Conservation (phyloP, 108 stramenopile genomes). For the Schizochytrium sp. region DNA sequence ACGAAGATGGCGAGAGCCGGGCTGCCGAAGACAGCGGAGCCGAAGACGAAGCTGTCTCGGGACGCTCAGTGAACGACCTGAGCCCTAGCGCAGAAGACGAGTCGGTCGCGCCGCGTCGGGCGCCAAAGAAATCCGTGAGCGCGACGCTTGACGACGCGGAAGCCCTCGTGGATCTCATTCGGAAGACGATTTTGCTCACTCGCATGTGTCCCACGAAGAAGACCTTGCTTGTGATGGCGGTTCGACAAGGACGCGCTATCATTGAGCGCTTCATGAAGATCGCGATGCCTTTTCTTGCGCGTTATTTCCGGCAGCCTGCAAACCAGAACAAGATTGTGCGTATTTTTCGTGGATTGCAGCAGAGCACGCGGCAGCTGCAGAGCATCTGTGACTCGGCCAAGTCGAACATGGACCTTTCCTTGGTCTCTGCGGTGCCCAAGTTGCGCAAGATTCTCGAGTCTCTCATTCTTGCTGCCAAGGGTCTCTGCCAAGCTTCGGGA, state of each 20-base stretch:
- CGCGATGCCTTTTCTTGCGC: neutral
- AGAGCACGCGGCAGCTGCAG: slow-evolving; percentile 12
- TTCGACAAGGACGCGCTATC: neutral
- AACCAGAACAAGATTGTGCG: neutral
- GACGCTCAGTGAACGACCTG: neutral
- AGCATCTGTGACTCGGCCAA: slow-evolving; percentile 9
- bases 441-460: neutral
- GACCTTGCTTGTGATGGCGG: neutral
- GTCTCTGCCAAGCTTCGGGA: neutral
- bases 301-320: neutral
- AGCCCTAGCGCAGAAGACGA: neutral
- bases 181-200: neutral
- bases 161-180: neutral
- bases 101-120: neutral
- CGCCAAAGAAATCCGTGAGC: neutral
- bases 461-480: neutral
- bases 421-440: neutral
- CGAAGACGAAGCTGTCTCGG: neutral
- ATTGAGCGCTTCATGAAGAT: slow-evolving; percentile 2
- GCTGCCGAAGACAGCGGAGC: neutral
- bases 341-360: neutral
- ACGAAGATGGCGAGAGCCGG: neutral
- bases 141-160: neutral
- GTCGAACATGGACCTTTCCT: neutral
- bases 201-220: neutral